Evolutionary conservation across 495 filamentous ascomycete genomes (phyloP).

Genomic region (Pyronema omphalodes): DNA sequence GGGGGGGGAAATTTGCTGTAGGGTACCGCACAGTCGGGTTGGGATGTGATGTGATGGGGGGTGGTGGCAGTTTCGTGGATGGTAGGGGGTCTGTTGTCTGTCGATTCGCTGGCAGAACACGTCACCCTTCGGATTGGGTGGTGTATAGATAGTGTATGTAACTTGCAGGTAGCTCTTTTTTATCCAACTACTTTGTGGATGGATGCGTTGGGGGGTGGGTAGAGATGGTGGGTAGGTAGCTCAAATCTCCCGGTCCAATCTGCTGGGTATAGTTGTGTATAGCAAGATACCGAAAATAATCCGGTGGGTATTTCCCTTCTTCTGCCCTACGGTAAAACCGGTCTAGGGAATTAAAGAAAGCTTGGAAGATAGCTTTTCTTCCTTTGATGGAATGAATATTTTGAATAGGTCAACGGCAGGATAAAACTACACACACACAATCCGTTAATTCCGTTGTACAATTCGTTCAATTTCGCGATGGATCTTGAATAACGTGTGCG

Average conservation of each 20-base stretch:
- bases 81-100: not conserved
- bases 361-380: no score
- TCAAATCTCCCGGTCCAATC: not conserved
- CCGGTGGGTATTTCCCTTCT: not conserved
- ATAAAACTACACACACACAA: no score
- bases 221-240: no score
- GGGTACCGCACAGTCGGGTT: no score
- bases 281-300: not conserved
- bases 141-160: not conserved
- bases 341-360: no score
- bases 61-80: no score
- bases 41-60: no score
- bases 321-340: no score
- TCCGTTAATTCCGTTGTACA: no score
- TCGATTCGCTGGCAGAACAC: slow-evolving; percentile 4
- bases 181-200: not conserved
- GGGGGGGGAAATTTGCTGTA: not conserved
- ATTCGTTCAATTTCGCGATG: not conserved
- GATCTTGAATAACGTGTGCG: slow-evolving; percentile 5
- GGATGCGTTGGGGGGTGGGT: not conserved
- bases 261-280: not conserved
- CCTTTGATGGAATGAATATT: no score
- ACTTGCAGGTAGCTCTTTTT: not conserved
- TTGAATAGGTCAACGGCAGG: no score
- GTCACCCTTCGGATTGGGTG: slow-evolving; percentile 2